Percentiles rank a stretch among this genome's conserved stretches.
phyloP scores from a whole-genome alignment of 2,329 filamentous ascomycete genomes.

The Xylariales sp. region DNA sequence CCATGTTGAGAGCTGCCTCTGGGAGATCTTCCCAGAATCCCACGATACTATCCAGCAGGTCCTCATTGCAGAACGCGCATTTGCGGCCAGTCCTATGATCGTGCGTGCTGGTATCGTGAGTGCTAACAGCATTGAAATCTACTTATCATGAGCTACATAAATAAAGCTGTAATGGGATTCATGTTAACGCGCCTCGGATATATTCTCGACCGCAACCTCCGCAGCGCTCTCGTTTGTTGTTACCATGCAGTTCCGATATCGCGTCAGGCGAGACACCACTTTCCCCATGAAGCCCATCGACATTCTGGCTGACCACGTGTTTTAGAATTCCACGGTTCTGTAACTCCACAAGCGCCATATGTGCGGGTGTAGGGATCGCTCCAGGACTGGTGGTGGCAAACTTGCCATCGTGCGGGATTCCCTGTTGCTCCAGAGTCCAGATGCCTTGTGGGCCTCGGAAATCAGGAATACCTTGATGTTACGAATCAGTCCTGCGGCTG shows the following conservation, averaged over 20 bases:
- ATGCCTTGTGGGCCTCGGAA: conserved; percentile 42
- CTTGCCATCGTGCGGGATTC: conserved; percentile 25
- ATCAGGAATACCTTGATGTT: conserved; percentile 36
- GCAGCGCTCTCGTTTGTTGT: conserved; percentile 41
- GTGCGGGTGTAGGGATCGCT: conserved; percentile 38
- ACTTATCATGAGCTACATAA: neutral
- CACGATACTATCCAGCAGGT: conserved; percentile 38
- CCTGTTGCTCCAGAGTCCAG: conserved; percentile 40
- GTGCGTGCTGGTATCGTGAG: conserved; percentile 34
- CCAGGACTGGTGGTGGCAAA: conserved; percentile 33
- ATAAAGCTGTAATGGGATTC: neutral
- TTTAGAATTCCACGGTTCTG: conserved; percentile 35
- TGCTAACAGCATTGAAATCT: conserved; percentile 41
- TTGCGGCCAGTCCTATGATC: conserved; percentile 44
- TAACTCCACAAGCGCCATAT: conserved; percentile 42
- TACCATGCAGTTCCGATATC: conserved; percentile 43
- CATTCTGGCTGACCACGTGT: conserved; percentile 41
- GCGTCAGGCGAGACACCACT: conserved; percentile 39
- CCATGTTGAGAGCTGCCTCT: conserved; percentile 24
- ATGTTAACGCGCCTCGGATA: conserved; percentile 29
- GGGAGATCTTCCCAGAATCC: conserved; percentile 38
- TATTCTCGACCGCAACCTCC: conserved; percentile 40
- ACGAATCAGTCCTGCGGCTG: neutral
- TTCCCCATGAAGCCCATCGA: conserved; percentile 38
- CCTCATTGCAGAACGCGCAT: conserved; percentile 32